Evolutionary conservation across 495 filamentous ascomycete species (phyloP).

Genomic region (Podospora pseudocomata): DNA sequence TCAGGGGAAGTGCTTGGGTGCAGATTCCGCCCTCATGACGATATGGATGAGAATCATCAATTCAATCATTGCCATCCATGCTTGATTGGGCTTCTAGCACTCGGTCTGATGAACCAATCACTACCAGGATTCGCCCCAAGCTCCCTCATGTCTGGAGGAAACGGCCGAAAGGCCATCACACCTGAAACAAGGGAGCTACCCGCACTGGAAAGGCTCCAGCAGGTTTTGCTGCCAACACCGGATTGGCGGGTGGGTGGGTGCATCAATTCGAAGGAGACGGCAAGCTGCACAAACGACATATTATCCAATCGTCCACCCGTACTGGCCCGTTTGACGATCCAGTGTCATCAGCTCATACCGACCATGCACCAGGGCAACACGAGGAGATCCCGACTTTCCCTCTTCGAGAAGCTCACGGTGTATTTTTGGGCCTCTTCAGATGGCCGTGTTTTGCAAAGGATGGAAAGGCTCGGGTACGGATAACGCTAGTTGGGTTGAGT

Average conservation of each 20-base stretch:
- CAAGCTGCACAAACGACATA: conserved; percentile 39
- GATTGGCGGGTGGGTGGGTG: conserved; percentile 32
- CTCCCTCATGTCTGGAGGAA: conserved; percentile 17
- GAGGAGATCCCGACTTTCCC: conserved; percentile 21
- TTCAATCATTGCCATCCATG: not conserved
- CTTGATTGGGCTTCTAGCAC: conserved; percentile 8
- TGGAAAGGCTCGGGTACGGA: conserved; percentile 10
- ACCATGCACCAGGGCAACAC: conserved; percentile 31
- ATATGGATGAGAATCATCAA: conserved; percentile 9
- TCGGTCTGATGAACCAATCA: conserved; percentile 25
- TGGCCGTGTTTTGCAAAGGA: not conserved
- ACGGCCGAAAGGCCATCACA: conserved; percentile 36
- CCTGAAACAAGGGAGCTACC: conserved; percentile 36
- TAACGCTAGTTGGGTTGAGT: not conserved
- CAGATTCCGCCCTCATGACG: not conserved
- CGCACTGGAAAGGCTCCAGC: conserved; percentile 16
- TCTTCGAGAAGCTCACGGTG: conserved; percentile 15
- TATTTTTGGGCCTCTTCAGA: conserved; percentile 17
- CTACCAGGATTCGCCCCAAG: conserved; percentile 3
- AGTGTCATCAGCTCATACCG: conserved; percentile 28
- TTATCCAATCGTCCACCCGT: conserved; percentile 23
- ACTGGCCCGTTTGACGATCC: conserved; percentile 17
- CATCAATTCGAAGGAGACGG: conserved; percentile 34
- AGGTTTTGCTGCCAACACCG: conserved; percentile 17
- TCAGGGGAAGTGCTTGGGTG: conserved; percentile 10